Percentiles rank a stretch among this genome's conserved stretches.
Evolutionary conservation across 1,284 basidiomycete genomes (phyloP).

Genomic region (Apiotrichum sp.): DNA sequence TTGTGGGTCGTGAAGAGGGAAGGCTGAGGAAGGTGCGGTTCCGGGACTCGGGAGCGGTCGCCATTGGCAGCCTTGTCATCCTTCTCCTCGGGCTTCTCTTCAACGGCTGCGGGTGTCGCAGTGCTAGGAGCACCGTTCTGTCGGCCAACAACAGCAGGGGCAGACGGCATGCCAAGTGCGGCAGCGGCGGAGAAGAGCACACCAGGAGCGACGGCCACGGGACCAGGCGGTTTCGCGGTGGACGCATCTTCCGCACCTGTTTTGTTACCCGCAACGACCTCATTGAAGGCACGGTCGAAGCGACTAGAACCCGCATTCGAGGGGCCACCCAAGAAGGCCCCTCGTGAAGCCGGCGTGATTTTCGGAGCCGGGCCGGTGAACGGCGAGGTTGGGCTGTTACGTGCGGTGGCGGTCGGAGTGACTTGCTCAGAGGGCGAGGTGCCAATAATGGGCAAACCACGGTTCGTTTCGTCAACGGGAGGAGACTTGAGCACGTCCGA

Average conservation of each 20-base stretch:
- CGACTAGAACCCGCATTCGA: conserved; percentile 25
- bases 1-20: conserved; percentile 56
- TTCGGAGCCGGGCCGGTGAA: conserved; percentile 55
- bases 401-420: conserved; percentile 32
- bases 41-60: conserved; percentile 16
- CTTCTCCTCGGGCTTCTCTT: not conserved
- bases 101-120: not conserved
- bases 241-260: conserved; percentile 26
- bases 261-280: conserved; percentile 38
- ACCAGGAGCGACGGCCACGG: conserved; percentile 40
- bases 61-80: conserved; percentile 7
- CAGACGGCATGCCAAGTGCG: conserved; percentile 35
- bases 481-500: conserved; percentile 45
- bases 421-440: conserved; percentile 4
- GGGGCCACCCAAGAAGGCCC: conserved; percentile 27
- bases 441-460: not conserved
- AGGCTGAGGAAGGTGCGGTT: conserved; percentile 37
- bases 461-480: conserved; percentile 42
- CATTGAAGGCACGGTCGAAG: conserved; percentile 44
- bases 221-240: conserved; percentile 25
- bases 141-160: conserved; percentile 26
- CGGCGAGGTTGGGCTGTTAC: conserved; percentile 30
- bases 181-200: conserved; percentile 37
- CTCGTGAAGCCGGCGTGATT: conserved; percentile 37
- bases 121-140: conserved; percentile 1